Evolutionary conservation across 352 stramenopile species (phyloP).

Genomic region (Phytophthora cactorum): DNA sequence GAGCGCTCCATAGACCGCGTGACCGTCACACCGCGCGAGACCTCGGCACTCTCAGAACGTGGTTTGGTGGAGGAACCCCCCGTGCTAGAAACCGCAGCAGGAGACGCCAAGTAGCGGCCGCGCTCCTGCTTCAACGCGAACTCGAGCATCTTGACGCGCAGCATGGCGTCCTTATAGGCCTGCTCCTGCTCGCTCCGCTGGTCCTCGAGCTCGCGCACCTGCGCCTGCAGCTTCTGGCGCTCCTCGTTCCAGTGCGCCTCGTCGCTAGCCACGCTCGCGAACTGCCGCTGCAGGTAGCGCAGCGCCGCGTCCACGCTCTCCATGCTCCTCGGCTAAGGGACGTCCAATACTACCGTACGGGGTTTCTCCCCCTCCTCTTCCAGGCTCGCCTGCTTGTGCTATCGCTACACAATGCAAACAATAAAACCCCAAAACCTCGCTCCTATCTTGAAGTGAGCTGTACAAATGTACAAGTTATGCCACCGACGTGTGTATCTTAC

Average conservation of each 20-base stretch:
- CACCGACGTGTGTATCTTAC: constrained; percentile 2
- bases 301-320: constrained; percentile 87
- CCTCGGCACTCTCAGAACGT: constrained; percentile 41
- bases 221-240: constrained; percentile 70
- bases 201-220: constrained; percentile 80
- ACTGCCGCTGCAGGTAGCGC: constrained; percentile 86
- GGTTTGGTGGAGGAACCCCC: constrained; percentile 26
- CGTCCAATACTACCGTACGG: constrained; percentile 12
- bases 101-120: constrained; percentile 79
- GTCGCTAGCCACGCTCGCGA: constrained; percentile 81
- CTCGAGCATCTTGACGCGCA: constrained; percentile 91
- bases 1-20: constrained; percentile 62
- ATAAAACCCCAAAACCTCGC: constrained; percentile 31
- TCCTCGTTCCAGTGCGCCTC: constrained; percentile 82
- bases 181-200: constrained; percentile 82
- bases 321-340: constrained; percentile 47
- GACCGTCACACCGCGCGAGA: constrained; percentile 61
- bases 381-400: constrained; percentile 33
- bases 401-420: constrained; percentile 6
- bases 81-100: constrained; percentile 64
- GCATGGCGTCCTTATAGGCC: constrained; percentile 83
- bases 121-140: constrained; percentile 85
- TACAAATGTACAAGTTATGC: neutral
- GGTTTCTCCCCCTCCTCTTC: constrained; percentile 17
- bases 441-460: constrained; percentile 14